phyloP scores from a whole-genome alignment of 192 early-diverging fungal species.

The Entomortierella lignicola region DNA sequence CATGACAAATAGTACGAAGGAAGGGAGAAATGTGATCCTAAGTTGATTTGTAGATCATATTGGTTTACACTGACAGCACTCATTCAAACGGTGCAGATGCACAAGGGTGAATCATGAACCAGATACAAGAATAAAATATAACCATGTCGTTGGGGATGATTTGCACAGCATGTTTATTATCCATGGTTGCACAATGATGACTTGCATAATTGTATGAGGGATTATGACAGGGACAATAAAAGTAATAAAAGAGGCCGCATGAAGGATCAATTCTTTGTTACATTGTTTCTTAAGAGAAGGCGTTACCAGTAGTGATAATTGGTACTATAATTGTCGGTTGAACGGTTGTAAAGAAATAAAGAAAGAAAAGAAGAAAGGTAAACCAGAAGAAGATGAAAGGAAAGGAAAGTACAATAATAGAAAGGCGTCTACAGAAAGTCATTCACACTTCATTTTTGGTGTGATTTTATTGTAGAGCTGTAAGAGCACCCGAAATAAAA shows the following conservation, averaged over 20 bases:
- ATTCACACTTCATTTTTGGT: no score
- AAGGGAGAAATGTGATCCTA: background rate
- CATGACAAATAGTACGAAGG: background rate
- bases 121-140: background rate
- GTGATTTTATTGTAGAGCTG: no score
- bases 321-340: background rate
- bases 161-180: no score
- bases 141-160: no score
- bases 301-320: no score
- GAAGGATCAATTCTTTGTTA: no score
- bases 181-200: background rate
- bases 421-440: background rate
- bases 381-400: no score
- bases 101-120: background rate
- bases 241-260: no score
- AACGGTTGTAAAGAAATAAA: background rate
- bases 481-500: background rate
- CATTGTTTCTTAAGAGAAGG: no score
- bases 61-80: constrained; percentile 11
- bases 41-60: background rate
- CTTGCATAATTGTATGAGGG: no score
- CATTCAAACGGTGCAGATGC: constrained; percentile 11
- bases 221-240: no score
- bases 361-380: background rate
- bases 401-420: background rate